Evolutionary conservation across 78 protist species (phyloP), one percentile per base, ranked within the genome.

Genomic region (Guillardia theta): DNA sequence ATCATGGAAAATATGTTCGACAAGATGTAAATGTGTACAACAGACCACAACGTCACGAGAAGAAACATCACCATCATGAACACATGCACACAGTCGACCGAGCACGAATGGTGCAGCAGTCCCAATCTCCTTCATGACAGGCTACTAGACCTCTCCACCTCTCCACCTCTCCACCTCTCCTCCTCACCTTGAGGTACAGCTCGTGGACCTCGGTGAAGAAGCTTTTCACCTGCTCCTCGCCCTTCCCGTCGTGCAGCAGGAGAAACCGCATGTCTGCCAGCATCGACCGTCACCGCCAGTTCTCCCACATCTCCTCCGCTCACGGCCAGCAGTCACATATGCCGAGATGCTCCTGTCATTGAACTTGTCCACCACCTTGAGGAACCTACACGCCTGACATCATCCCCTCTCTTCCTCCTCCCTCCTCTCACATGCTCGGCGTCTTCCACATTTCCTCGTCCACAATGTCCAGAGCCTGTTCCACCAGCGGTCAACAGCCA

Each of bases 171-270:
- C n/a, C n/a, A n/a, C n/a, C n/a, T n/a, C n/a, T n/a, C n/a, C n/a
- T n/a, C n/a, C n/a, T n/a, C n/a, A 80, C 90, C 37, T 80, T 80
- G 58, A 80, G 21, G 53, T 80, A 80, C 44, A 80, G 36, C 37
- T 80, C 90, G 36, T 80, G 90, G 50, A 80, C 90, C 24, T 80
- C 90, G 36, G 90, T 9, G 50, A 80, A 80, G 50, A 80, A 80
- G 45, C 44, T 9, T 10, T 33, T 15, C 43, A 80, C 27, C 12
- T 10, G 22, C 6, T 80, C 90, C 24, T 80, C 90, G 50, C 50
- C 36, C 50, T 80, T 80, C 50, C 90, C 90, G 2, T 80, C 90
- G 8, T 80, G 90, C 18, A 80, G 54, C 45, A 80, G 90, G 37
- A 80, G 21, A 27, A 80, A 44, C 50, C 45, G 41, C 33, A 80